Conservation (phyloP, 2,329 filamentous ascomycete species). For the Stachybotrys elegans region DNA sequence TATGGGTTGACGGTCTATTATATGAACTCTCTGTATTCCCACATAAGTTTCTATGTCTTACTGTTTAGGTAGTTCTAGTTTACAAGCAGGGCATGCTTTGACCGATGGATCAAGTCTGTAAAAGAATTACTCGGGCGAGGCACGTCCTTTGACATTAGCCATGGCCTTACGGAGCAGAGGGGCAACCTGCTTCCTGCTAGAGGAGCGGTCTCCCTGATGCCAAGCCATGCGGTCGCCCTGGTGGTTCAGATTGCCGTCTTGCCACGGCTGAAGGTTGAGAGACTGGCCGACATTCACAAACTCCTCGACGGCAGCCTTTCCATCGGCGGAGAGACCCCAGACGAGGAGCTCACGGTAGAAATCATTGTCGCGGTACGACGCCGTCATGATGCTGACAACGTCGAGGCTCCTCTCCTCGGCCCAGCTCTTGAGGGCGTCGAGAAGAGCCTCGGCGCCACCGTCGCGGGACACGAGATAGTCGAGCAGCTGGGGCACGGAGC, state of each 20-base stretch:
- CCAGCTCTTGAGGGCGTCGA: slow-evolving; percentile 46
- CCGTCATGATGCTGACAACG: slow-evolving; percentile 65
- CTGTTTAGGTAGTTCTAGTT: no score
- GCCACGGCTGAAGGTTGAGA: slow-evolving; percentile 54
- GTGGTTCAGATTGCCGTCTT: slow-evolving; percentile 39
- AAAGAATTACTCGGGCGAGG: no score
- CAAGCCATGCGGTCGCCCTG: slow-evolving; percentile 55
- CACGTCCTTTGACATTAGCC: no score
- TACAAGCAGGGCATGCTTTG: no score
- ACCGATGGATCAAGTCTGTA: no score
- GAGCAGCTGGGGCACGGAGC: slow-evolving; percentile 59
- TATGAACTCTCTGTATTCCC: no score
- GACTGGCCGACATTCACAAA: slow-evolving; percentile 48
- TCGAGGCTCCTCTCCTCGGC: slow-evolving; percentile 54
- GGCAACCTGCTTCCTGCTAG: slow-evolving; percentile 65
- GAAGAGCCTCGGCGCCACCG: slow-evolving; percentile 38
- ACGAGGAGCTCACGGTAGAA: slow-evolving; percentile 66
- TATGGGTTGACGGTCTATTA: neutral
- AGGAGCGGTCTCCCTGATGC: slow-evolving; percentile 57
- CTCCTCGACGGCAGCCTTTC: slow-evolving; percentile 41
- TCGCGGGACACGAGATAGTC: slow-evolving; percentile 53
- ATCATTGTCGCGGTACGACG: slow-evolving; percentile 45
- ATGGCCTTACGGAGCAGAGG: slow-evolving; percentile 58
- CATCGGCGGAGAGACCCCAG: slow-evolving; percentile 52
- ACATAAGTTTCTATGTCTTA: no score